phyloP scores from a whole-genome alignment of 441 rosid genomes.

The Syzygium malaccense region DNA sequence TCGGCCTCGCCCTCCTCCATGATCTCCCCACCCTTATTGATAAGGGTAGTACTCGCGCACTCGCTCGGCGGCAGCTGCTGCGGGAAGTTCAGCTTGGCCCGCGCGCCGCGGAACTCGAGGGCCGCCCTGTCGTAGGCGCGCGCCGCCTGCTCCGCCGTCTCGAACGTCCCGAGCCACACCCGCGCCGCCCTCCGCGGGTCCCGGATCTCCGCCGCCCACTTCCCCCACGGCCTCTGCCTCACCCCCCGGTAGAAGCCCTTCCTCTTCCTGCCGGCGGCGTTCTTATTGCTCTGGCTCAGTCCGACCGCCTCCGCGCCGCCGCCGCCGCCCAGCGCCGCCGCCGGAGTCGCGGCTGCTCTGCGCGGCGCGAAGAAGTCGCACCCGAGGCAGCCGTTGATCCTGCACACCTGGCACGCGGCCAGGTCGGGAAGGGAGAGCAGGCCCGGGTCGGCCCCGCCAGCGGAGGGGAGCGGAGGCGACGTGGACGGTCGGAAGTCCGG shows the following conservation, averaged over 20 bases:
- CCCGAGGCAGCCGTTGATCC: constrained; percentile 12
- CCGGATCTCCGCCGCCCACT: constrained; percentile 27
- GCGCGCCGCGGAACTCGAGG: constrained; percentile 23
- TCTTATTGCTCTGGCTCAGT: neutral
- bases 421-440: neutral
- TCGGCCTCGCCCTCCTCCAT: neutral
- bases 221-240: constrained; percentile 21
- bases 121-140: constrained; percentile 24
- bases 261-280: neutral
- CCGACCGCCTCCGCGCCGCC: neutral
- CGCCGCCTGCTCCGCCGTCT: constrained; percentile 18
- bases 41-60: constrained; percentile 7
- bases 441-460: neutral
- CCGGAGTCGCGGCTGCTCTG: neutral
- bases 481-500: neutral
- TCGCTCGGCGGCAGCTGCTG: neutral
- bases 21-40: neutral
- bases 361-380: constrained; percentile 13
- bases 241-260: constrained; percentile 26
- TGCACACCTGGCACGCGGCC: constrained; percentile 12
- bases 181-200: constrained; percentile 8
- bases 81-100: constrained; percentile 25
- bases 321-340: neutral
- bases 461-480: neutral
- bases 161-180: constrained; percentile 27